phyloP scores from a whole-genome alignment of 805 yeast genomes.

The Starmerella sp. region DNA sequence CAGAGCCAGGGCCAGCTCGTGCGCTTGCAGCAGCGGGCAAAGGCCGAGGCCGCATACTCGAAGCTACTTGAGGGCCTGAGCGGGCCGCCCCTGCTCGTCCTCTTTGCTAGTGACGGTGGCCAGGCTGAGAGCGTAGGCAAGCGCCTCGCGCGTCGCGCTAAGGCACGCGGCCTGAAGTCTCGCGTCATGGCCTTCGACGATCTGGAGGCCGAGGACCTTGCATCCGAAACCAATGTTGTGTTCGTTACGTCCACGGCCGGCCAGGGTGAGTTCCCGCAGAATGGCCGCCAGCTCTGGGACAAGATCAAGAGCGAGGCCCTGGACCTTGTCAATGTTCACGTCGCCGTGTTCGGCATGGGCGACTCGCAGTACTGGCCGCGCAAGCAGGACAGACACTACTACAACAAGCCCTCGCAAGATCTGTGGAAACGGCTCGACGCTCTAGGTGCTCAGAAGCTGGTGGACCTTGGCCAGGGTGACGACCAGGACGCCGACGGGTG shows the following conservation, averaged over 20 bases:
- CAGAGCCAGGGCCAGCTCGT: conserved; percentile 51
- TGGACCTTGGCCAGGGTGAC: conserved; percentile 80
- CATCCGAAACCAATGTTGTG: conserved; percentile 56
- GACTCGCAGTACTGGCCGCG: conserved; percentile 93
- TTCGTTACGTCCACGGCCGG: conserved; percentile 69
- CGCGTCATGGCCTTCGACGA: conserved; percentile 62
- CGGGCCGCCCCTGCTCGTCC: conserved; percentile 82
- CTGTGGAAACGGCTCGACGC: conserved; percentile 50
- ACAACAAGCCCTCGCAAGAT: conserved; percentile 82
- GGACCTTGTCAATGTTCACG: conserved; percentile 39
- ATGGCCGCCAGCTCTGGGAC: conserved; percentile 71
- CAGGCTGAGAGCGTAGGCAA: conserved; percentile 74
- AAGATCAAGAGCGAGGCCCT: conserved; percentile 49
- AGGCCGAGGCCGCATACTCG: conserved; percentile 68
- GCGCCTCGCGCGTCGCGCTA: conserved; percentile 65
- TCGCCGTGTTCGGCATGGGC: conserved; percentile 65
- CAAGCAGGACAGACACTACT: conserved; percentile 86
- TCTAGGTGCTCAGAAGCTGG: conserved; percentile 63
- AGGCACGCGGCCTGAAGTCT: conserved; percentile 65
- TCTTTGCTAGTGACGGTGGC: conserved; percentile 89
- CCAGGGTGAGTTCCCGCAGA: conserved; percentile 78
- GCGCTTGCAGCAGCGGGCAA: conserved; percentile 46
- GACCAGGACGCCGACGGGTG: conserved; percentile 97
- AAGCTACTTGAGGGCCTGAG: conserved; percentile 72
- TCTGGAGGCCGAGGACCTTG: conserved; percentile 48